phyloP scores from a whole-genome alignment of 2,329 filamentous ascomycete genomes.

The Beauveria sp. region DNA sequence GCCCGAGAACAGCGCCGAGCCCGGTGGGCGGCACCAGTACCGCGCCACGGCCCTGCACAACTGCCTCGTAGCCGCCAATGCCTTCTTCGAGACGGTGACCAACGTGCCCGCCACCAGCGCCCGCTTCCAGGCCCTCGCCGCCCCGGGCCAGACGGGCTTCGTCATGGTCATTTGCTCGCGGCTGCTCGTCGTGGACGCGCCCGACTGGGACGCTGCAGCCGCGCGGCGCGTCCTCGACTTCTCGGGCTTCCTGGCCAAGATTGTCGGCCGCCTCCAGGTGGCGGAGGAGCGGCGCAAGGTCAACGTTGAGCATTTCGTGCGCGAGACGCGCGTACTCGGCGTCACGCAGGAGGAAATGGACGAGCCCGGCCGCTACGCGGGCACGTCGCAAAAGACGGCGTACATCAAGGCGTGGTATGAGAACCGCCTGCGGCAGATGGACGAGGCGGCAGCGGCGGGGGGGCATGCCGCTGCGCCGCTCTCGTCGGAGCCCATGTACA shows the following conservation, averaged over 20 bases:
- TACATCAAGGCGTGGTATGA: slow-evolving; percentile 27
- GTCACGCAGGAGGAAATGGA: slow-evolving; percentile 16
- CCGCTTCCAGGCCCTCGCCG: slow-evolving; percentile 18
- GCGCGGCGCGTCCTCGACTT: slow-evolving; percentile 10
- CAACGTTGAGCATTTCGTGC: slow-evolving; percentile 13
- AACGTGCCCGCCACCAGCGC: slow-evolving; percentile 21
- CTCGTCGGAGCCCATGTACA: background rate
- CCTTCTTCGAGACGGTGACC: slow-evolving; percentile 26
- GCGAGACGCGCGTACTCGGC: slow-evolving; percentile 8
- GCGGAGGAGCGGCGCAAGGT: slow-evolving; percentile 10
- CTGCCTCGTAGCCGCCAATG: slow-evolving; percentile 26
- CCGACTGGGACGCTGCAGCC: slow-evolving; percentile 8
- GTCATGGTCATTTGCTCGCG: slow-evolving; percentile 22
- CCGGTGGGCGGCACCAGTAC: slow-evolving; percentile 18
- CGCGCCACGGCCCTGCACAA: slow-evolving; percentile 26
- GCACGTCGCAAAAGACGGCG: slow-evolving; percentile 18
- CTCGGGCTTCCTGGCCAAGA: slow-evolving; percentile 4
- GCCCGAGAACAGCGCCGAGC: slow-evolving; percentile 13
- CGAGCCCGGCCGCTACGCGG: slow-evolving; percentile 15
- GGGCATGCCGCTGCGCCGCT: background rate
- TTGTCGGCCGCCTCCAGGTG: slow-evolving; percentile 13
- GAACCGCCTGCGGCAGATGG: slow-evolving; percentile 16
- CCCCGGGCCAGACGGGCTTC: slow-evolving; percentile 19
- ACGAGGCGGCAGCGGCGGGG: slow-evolving; percentile 4
- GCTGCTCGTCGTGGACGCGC: slow-evolving; percentile 14